These are phyloP conservation scores for Henckelia pumila DNA, from an alignment of 257 asterid genomes.

Conservation along the genomic window DNA sequence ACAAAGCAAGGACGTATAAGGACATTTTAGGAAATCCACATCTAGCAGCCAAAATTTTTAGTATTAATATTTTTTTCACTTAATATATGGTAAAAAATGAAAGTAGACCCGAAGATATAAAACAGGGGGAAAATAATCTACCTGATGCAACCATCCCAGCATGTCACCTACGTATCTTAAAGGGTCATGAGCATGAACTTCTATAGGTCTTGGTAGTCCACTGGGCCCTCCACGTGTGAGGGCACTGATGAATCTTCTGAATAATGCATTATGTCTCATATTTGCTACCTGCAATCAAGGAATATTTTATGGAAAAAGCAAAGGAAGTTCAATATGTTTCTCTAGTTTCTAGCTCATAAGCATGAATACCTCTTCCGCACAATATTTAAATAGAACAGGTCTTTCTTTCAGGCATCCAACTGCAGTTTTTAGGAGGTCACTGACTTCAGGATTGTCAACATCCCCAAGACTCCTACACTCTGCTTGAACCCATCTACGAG, in stretches of 20 bases:
- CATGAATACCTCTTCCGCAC: constrained; percentile 88
- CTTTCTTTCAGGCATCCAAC: constrained; percentile 94
- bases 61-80: not conserved
- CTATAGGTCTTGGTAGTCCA: constrained; percentile 98
- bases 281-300: constrained; percentile 71
- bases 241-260: constrained; percentile 97
- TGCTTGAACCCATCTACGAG: constrained; percentile 91
- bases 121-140: constrained; percentile 21
- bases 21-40: not conserved
- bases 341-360: constrained; percentile 23
- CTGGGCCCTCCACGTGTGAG: constrained; percentile 99
- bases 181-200: constrained; percentile 99
- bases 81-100: not conserved
- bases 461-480: constrained; percentile 96
- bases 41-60: not conserved
- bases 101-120: not conserved
- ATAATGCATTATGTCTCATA: constrained; percentile 97
- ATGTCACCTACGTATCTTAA: constrained; percentile 96
- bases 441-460: constrained; percentile 92
- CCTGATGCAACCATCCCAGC: constrained; percentile 99
- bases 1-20: not conserved
- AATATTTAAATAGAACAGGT: constrained; percentile 91
- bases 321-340: constrained; percentile 12
- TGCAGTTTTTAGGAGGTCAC: constrained; percentile 84
- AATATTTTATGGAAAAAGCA: constrained; percentile 19